Evolutionary conservation across 805 yeast genomes (phyloP).

Genomic region (Saccharomycopsis malanga): DNA sequence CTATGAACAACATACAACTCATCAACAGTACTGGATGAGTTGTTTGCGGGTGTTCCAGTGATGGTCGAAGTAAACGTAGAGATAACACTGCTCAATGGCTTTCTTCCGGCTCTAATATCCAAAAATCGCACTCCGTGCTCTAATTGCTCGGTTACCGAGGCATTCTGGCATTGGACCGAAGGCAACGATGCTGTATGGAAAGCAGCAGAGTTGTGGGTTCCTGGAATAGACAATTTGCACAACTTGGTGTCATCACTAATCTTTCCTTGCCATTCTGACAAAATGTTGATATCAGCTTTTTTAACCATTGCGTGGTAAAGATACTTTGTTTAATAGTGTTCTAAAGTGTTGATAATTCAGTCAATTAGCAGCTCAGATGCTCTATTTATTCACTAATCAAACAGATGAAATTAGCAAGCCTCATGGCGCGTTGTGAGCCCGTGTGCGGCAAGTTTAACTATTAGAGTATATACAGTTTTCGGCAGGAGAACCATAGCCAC

Average conservation of each 20-base stretch:
- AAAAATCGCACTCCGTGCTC: slow-evolving; percentile 68
- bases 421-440: no score
- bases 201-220: slow-evolving; percentile 83
- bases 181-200: slow-evolving; percentile 57
- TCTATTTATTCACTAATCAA: no score
- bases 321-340: neutral
- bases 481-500: no score
- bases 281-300: slow-evolving; percentile 11
- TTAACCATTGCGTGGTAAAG: slow-evolving; percentile 8
- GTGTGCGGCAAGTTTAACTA: no score
- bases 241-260: slow-evolving; percentile 45
- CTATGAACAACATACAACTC: slow-evolving; percentile 68
- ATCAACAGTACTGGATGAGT: slow-evolving; percentile 32
- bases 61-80: slow-evolving; percentile 21
- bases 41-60: slow-evolving; percentile 17
- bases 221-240: slow-evolving; percentile 59
- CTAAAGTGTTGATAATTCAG: no score
- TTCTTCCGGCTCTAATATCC: slow-evolving; percentile 58
- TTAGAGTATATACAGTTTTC: no score
- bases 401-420: no score
- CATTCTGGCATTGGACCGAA: slow-evolving; percentile 71
- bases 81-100: slow-evolving; percentile 44
- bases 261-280: slow-evolving; percentile 44
- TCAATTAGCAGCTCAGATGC: no score
- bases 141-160: slow-evolving; percentile 52